Base-by-base conservation (phyloP, 495 filamentous ascomycete genomes). In the Trichoderma gamsii region DNA sequence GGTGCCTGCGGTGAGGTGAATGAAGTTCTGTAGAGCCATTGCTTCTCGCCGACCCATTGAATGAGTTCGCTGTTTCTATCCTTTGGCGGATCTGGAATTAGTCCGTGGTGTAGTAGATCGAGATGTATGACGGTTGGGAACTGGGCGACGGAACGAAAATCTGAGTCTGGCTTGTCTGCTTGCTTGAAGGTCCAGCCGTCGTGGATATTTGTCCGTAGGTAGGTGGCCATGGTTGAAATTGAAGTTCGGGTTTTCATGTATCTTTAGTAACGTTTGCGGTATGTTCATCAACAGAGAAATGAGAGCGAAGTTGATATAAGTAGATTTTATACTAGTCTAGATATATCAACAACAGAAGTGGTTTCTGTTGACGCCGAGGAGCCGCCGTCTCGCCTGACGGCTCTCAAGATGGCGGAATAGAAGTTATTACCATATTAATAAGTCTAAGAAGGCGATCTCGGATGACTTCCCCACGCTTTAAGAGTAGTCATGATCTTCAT, bases 41-140 rank as follows among this genome's bases (percentile, higher is more conserved):
- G 75, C 64, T 83, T 83, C 27, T 90, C 86, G 52, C 87, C 88
- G 43, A 90, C 83, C 88, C 88, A 90, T 75, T 87, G 84, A 11
- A 87, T 84, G 63, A 82, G 75, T 25, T 84, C 72, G 68, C 91
- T 89, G 69, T 90, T 89, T 75, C 87, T 82, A 9, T 83, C 85
- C 65, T 86, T 74, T 67, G 84, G 88, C 8, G 88, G 88, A 71
- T 88, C 78, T 23, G 81, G 73, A 59, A 87, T 88, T 3, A 80
- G 70, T 3, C 78, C 75, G 66, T 86, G 82, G 56, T 79, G 79
- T 29, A 86, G 74, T 13, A 90, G 80, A 71, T 90, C 89, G 41
- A 86, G 80, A 66, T 91, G 87, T 11, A 90, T 79, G 56, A 85
- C 85, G 0, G 89, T 90, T 0, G 82, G 82, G 51, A 79, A 83